Base-by-base conservation (phyloP, 805 yeast species). In the Scheffersomyces ergatensis region DNA sequence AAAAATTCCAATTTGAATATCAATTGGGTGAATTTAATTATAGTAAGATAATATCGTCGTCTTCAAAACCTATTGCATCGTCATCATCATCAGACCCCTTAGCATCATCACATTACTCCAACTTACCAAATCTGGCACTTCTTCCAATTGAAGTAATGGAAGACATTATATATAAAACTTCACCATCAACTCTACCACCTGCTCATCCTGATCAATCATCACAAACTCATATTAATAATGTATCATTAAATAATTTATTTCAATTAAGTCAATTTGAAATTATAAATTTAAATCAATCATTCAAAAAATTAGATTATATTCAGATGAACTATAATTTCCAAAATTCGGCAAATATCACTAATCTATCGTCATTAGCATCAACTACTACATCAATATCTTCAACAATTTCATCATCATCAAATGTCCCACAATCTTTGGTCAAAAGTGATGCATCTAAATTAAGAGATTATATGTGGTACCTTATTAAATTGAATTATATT, bases 401-500 rank as follows among this genome's bases (percentile, higher is more conserved):
- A 6, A 23, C 25, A 23, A 7, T 11, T 7, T 23, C n/a, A n/a
- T n/a, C n/a, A n/a, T 5, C 30, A 26, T 11, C 18, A 8, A 29
- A n/a, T 14, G 3, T 7, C 6, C 15, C 32, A 29, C 5, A 17
- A 5, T 14, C 18, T 14, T 15, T 15, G 15, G 16, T 38, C 15
- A 45, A 46, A 30, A 43, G 48, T 18, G 67, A 64, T 39, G 50
- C 68, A 2, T 44, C 37, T 24, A 58, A 58, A 43, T 44, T 65
- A 19, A 52, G 71, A 32, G 52, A 51, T 11, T 37, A 45, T n/a
- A 44, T 63, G 14, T 67, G 71, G 70, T 47, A 50, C 20, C 43
- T 63, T 25, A 57, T 67, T 13, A 58, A 56, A 38, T 34, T 46
- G 13, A 57, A 62, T 20, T 55, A 58, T 39, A 9, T 37, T 13